phyloP scores from a whole-genome alignment of 2,329 filamentous ascomycete species.

The Chaetothyriales sp. region DNA sequence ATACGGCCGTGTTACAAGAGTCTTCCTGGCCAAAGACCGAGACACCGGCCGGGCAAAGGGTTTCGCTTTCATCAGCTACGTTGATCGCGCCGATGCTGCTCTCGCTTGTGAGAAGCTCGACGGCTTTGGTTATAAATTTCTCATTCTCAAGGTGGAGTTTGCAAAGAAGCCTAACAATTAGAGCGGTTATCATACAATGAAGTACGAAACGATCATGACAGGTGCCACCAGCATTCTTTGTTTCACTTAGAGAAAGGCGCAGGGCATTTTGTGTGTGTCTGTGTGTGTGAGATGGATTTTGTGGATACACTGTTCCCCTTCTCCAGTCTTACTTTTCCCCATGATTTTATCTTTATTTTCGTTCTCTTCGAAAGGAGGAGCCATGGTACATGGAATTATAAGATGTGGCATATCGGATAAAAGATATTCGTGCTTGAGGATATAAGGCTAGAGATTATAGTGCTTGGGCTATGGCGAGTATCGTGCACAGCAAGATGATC shows the following conservation, averaged over 20 bases:
- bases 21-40: conserved; percentile 95
- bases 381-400: not conserved
- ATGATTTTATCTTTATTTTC: not conserved
- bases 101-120: conserved; percentile 97
- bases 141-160: conserved; percentile 41
- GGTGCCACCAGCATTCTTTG: too few species aligned
- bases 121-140: conserved; percentile 51
- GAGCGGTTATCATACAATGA: not conserved
- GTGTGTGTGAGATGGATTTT: not conserved
- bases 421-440: not conserved
- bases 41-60: conserved; percentile 95
- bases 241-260: not conserved
- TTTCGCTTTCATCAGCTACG: conserved; percentile 97
- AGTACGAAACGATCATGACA: not conserved
- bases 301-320: not conserved
- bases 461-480: too few species aligned
- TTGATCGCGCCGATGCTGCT: conserved; percentile 75
- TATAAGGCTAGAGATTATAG: not conserved
- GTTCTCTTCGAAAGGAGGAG: not conserved
- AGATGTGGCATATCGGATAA: not conserved
- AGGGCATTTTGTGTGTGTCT: not conserved
- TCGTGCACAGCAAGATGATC: too few species aligned
- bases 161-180: conserved; percentile 27
- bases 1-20: conserved; percentile 89
- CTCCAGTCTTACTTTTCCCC: not conserved